Percentiles rank a stretch among this genome's conserved stretches.
These are phyloP conservation scores for Fusarium sp. DNA, from an alignment of 2,329 filamentous ascomycete genomes.

Conservation along the genomic window DNA sequence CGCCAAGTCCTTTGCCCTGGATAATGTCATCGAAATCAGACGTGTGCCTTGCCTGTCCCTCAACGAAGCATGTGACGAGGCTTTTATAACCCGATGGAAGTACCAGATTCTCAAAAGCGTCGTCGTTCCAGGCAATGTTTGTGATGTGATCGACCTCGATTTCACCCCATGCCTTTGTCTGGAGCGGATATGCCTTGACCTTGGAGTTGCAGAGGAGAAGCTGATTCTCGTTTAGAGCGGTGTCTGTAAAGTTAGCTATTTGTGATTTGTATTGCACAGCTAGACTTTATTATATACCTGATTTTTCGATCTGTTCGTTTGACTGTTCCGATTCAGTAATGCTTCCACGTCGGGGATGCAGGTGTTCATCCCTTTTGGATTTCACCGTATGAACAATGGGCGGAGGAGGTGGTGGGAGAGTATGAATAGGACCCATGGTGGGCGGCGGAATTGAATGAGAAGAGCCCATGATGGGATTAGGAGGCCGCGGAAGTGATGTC, in stretches of 20 bases:
- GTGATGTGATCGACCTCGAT: background rate
- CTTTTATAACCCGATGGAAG: background rate
- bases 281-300: background rate
- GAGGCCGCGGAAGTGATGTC: background rate
- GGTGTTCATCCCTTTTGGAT: background rate
- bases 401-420: too few species aligned
- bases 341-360: background rate
- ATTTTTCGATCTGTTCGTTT: background rate
- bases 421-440: fast-evolving
- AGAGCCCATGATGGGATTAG: too few species aligned
- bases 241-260: background rate
- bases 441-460: too few species aligned
- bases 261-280: background rate
- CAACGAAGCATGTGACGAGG: background rate
- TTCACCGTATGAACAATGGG: background rate
- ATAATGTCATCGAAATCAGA: background rate
- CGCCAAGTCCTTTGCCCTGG: constrained; percentile 7
- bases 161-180: background rate
- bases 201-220: background rate
- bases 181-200: background rate
- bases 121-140: background rate
- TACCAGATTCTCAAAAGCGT: background rate
- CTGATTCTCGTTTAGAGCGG: background rate
- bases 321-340: background rate
- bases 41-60: background rate